Evolutionary conservation across 768 basidiomycete species (phyloP), one percentile per base, ranked within the genome.

Genomic region (Leccinum truebloodii): DNA sequence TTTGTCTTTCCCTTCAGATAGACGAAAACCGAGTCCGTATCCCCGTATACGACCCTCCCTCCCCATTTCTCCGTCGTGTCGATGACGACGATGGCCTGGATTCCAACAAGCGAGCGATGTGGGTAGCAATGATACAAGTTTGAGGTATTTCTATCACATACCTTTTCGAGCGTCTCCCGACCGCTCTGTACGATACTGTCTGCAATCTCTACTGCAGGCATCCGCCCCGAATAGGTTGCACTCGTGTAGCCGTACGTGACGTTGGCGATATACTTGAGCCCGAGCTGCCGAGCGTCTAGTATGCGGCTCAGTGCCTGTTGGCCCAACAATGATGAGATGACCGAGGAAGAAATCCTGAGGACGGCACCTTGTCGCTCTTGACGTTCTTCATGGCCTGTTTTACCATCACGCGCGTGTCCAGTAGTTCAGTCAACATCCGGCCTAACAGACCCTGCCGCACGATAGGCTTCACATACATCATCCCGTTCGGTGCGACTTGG

Each of bases 181-280:
- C 97, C 96, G 48, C 86, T 95, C 76, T 98, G 95, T 0, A 99
- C 96, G 66, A 98, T 98, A 59, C 94, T 94, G 68, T 99, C 97
- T 0, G 97, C 97, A 44, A 99, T 94, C 73, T 98, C 95, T 20
- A 98, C 95, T 10, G 92, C 94, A 24, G 97, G 97, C 97, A 99
- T 98, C 52, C 97, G 81, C 3, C 97, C 97, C 16, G 95, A 98
- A 69, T 87, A 97, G 1, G 91, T 90, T 2, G 97, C 97, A 61
- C 90, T 83, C 0, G 96, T 98, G 71, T 99, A 98, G 0, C 97
- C 96, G 67, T 99, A 98, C 0, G 94, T 98, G 44, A 92, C 90
- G 70, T 98, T 94, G 39, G 92, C 85, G 51, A 99, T 95, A 65
- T 89, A 95, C 75, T 99, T 98, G 52, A 99, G 81, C 59, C 93